Conservation (phyloP, 345 rosid genomes). For the Rhodamnia argentea region DNA sequence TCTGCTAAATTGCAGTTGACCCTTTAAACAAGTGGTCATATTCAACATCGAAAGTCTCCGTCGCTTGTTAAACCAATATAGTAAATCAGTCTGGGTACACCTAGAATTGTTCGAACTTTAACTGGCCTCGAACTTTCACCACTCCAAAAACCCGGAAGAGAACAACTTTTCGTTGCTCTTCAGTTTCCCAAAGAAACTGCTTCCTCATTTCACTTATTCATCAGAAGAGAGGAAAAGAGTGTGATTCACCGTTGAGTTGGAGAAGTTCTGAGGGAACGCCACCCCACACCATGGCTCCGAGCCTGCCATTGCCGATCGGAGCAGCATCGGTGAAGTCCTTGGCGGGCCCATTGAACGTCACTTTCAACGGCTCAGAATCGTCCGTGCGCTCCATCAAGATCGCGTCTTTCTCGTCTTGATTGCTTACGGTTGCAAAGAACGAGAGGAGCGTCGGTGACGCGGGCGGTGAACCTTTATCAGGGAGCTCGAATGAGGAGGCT, state of each 20-base stretch:
- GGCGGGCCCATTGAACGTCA: slow-evolving; percentile 60
- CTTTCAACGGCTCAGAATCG: slow-evolving; percentile 30
- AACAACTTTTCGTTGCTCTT: neutral
- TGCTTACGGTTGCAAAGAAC: neutral
- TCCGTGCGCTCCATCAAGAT: neutral
- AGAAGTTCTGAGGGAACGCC: slow-evolving; percentile 61
- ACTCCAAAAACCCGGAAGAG: neutral
- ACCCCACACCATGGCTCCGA: slow-evolving; percentile 95
- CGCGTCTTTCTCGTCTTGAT: neutral
- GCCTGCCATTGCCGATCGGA: slow-evolving; percentile 84
- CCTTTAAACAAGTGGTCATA: neutral
- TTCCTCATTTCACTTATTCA: neutral
- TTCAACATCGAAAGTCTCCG: neutral
- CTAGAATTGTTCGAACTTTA: neutral
- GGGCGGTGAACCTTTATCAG: neutral
- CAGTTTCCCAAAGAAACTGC: neutral
- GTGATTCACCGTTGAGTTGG: slow-evolving; percentile 60
- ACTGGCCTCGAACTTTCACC: neutral
- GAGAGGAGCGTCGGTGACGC: neutral
- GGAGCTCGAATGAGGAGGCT: neutral
- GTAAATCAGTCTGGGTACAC: neutral
- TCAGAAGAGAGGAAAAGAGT: neutral
- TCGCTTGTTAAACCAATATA: neutral
- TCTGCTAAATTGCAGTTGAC: neutral
- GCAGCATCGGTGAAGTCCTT: slow-evolving; percentile 77